A percentile compares a stretch with the other conserved stretches of the same genome.
Evolutionary conservation across 371 early-diverging fungal species (phyloP).

Genomic region (Rhizopus stolonifer): DNA sequence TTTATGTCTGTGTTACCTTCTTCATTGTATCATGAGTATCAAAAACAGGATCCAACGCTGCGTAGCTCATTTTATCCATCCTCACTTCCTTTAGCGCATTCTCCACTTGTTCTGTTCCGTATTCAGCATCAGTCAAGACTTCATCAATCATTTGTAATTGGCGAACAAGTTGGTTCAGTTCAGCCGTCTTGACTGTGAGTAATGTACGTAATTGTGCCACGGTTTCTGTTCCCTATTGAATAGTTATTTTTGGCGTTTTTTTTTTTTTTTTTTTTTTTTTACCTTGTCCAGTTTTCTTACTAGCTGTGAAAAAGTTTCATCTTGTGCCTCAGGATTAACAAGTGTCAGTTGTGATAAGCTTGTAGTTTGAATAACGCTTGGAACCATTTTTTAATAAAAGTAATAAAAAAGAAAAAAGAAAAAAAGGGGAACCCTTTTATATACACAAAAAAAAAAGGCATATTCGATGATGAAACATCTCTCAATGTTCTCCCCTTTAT

Average conservation of each 20-base stretch:
- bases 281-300: constrained; percentile 31
- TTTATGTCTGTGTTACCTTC: too few relatives aligned
- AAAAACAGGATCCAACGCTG: constrained; percentile 28
- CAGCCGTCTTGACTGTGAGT: constrained; percentile 26
- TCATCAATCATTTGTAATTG: constrained; percentile 35
- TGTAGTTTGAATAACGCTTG: not conserved
- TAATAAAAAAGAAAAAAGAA: too few relatives aligned
- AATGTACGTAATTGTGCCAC: constrained; percentile 27
- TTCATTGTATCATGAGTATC: constrained; percentile 20
- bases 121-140: constrained; percentile 27
- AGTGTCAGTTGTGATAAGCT: not conserved
- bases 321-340: constrained; percentile 2
- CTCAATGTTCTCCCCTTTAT: too few relatives aligned
- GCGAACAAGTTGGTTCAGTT: constrained; percentile 27
- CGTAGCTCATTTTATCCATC: constrained; percentile 19
- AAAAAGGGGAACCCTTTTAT: too few relatives aligned
- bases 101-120: constrained; percentile 31
- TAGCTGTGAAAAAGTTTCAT: constrained; percentile 23
- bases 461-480: too few relatives aligned
- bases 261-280: not conserved
- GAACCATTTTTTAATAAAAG: too few relatives aligned
- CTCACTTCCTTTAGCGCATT: constrained; percentile 18
- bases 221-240: constrained; percentile 29
- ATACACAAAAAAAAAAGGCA: too few relatives aligned
- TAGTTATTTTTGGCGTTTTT: not conserved